phyloP scores from a whole-genome alignment of 805 yeast genomes.

The Zygoascus tannicola region DNA sequence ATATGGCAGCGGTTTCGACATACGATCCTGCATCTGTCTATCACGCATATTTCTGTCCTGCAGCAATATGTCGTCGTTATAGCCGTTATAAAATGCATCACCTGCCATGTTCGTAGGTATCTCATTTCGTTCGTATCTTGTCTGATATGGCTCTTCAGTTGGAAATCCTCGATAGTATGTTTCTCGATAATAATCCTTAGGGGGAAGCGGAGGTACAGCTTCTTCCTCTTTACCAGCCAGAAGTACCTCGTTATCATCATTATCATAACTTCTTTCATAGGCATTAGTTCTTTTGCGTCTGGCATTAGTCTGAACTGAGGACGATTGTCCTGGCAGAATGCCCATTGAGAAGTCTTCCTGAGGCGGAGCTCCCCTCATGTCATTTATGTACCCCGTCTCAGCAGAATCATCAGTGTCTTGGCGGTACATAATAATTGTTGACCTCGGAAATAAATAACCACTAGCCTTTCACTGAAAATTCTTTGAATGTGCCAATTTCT shows the following conservation, averaged over 20 bases:
- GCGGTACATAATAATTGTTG: too few species aligned
- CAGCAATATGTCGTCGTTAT: background rate
- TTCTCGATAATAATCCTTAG: background rate
- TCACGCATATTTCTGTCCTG: background rate
- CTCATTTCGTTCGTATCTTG: background rate
- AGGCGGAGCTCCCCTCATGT: too few species aligned
- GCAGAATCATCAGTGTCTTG: too few species aligned
- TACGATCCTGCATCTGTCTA: background rate
- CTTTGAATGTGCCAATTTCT: too few species aligned
- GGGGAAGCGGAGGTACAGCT: slow-evolving; percentile 3
- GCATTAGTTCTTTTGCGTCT: too few species aligned
- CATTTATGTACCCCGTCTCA: too few species aligned
- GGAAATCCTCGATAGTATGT: background rate
- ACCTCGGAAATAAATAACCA: too few species aligned
- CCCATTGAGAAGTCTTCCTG: too few species aligned
- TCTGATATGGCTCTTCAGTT: background rate
- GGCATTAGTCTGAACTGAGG: too few species aligned
- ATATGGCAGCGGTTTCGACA: background rate
- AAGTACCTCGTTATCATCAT: slow-evolving; percentile 1
- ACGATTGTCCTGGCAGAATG: too few species aligned
- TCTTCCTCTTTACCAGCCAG: background rate
- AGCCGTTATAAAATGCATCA: background rate
- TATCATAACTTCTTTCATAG: slow-evolving; percentile 1
- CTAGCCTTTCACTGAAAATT: too few species aligned
- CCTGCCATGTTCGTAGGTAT: background rate